Evolutionary conservation across 2,329 filamentous ascomycete species (phyloP).

Genomic region (Canariomyces notabilis): DNA sequence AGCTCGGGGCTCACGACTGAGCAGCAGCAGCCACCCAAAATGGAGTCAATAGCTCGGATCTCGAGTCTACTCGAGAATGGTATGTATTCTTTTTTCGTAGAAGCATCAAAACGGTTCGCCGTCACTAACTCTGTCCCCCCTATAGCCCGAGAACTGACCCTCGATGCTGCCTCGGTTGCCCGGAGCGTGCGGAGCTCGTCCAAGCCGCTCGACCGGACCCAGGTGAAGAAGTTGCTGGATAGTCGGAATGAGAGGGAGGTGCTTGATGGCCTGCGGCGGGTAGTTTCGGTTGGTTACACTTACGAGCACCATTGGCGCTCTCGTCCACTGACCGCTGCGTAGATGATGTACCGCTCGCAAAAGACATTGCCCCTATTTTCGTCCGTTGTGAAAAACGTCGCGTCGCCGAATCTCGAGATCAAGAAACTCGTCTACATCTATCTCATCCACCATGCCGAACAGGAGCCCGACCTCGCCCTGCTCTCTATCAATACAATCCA

Average conservation of each 20-base stretch:
- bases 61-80: slow-evolving; percentile 92
- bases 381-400: slow-evolving; percentile 96
- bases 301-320: background rate
- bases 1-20: slow-evolving; percentile 6
- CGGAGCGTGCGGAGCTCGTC: slow-evolving; percentile 55
- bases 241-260: slow-evolving; percentile 91
- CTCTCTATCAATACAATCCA: slow-evolving; percentile 99
- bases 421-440: slow-evolving; percentile 99
- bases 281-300: slow-evolving; percentile 67
- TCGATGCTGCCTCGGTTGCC: slow-evolving; percentile 92
- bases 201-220: slow-evolving; percentile 66
- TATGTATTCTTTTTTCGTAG: slow-evolving; percentile 48
- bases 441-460: slow-evolving; percentile 91
- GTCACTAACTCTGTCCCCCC: slow-evolving; percentile 2
- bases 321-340: slow-evolving; percentile 8
- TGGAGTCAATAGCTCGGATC: slow-evolving; percentile 96
- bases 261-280: slow-evolving; percentile 81
- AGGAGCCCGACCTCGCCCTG: slow-evolving; percentile 89
- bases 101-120: background rate
- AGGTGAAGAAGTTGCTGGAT: slow-evolving; percentile 92
- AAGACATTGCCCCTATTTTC: slow-evolving; percentile 91
- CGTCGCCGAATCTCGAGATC: slow-evolving; percentile 87
- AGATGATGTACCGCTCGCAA: slow-evolving; percentile 95
- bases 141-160: slow-evolving; percentile 86
- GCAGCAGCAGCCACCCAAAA: slow-evolving; percentile 34